Evolutionary conservation across 2,329 filamentous ascomycete genomes (phyloP).

Genomic region (Parascedosporium putredinis): DNA sequence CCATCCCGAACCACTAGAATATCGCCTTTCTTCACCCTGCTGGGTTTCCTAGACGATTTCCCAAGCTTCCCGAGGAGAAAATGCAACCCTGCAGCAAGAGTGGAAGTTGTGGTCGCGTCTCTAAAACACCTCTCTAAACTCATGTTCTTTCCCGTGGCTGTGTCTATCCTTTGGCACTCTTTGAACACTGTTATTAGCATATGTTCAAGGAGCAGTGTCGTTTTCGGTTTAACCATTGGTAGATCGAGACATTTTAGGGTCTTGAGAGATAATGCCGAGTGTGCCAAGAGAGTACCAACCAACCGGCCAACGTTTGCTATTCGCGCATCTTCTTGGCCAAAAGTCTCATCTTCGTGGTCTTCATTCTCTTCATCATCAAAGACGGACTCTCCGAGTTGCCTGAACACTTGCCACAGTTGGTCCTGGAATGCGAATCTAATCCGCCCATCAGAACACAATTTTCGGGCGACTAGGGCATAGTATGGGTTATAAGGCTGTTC

Average conservation of each 20-base stretch:
- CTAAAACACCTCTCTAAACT: slow-evolving; percentile 57
- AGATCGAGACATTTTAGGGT: slow-evolving; percentile 66
- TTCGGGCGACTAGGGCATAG: slow-evolving; percentile 75
- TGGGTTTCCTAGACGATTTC: slow-evolving; percentile 44
- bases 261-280: slow-evolving; percentile 33
- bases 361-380: slow-evolving; percentile 55
- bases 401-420: slow-evolving; percentile 76
- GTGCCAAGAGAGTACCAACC: slow-evolving; percentile 40
- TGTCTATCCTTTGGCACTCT: slow-evolving; percentile 39
- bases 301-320: slow-evolving; percentile 43
- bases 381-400: slow-evolving; percentile 70
- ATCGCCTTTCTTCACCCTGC: slow-evolving; percentile 31
- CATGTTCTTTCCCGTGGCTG: slow-evolving; percentile 38
- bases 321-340: slow-evolving; percentile 37
- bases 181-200: slow-evolving; percentile 68
- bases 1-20: slow-evolving; percentile 35
- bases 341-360: slow-evolving; percentile 38
- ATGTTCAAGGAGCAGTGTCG: slow-evolving; percentile 68
- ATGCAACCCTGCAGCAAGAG: slow-evolving; percentile 62
- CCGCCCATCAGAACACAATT: slow-evolving; percentile 64
- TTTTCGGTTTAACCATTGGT: slow-evolving; percentile 64
- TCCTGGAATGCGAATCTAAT: slow-evolving; percentile 81
- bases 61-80: slow-evolving; percentile 71
- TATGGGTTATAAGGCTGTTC: slow-evolving; percentile 86
- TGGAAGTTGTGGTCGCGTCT: slow-evolving; percentile 50